Percentiles rank a stretch among this genome's conserved stretches.
These are phyloP conservation scores for Rusavskia elegans DNA, from an alignment of 495 filamentous ascomycete genomes.

Conservation along the genomic window DNA sequence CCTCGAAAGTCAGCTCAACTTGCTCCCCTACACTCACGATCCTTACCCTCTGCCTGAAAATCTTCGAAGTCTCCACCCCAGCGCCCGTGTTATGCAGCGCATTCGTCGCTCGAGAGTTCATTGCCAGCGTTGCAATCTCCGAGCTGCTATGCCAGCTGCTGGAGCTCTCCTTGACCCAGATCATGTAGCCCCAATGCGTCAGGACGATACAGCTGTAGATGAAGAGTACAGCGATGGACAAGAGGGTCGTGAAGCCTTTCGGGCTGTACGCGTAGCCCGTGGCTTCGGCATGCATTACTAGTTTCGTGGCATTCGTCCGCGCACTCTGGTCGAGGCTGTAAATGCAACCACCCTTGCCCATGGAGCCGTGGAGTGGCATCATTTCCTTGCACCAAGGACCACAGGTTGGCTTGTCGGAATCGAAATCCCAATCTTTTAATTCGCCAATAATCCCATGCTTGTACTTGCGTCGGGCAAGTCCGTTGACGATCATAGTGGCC, in stretches of 20 bases:
- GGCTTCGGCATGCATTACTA: background rate
- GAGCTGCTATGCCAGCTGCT: background rate
- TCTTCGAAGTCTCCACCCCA: background rate
- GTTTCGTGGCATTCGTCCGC: background rate
- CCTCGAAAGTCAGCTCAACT: background rate
- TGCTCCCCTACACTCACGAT: background rate
- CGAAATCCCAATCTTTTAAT: too few species aligned
- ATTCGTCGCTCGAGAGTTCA: background rate
- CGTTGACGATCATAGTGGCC: too few species aligned
- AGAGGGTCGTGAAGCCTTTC: background rate
- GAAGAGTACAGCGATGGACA: background rate
- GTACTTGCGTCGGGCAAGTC: too few species aligned
- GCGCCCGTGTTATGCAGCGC: background rate
- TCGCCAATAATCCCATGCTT: too few species aligned
- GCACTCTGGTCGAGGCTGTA: too few species aligned
- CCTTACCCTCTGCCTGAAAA: background rate
- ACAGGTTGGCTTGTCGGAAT: too few species aligned
- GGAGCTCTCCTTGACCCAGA: background rate
- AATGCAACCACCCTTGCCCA: too few species aligned
- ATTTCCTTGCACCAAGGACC: too few species aligned
- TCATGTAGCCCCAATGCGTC: background rate
- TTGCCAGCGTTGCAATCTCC: background rate
- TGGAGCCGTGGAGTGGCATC: too few species aligned
- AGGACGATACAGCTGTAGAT: background rate
- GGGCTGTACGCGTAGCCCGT: background rate